Base-by-base conservation (phyloP, 1,139 yeast species). In the Geotrichum candidum region DNA sequence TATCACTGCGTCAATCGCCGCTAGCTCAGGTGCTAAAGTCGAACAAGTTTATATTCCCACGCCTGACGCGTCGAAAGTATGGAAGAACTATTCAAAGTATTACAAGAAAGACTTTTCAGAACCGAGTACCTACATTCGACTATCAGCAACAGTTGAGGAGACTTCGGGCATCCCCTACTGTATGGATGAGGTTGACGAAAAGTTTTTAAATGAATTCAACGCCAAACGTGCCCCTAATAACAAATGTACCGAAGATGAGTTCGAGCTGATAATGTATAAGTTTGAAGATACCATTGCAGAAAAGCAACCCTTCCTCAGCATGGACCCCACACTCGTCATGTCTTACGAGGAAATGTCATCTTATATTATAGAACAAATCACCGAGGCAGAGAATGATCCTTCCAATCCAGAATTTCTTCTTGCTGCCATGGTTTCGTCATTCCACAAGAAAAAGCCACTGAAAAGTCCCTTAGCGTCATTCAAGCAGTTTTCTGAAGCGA, bases 71-170 rank as follows among this genome's bases (percentile, higher is more conserved):
- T 87, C 96, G 0, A 81, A 82, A 69, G 78, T 83, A 41, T 91
- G 97, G 97, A 74, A 78, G 2, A 96, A 90, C 45, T 96, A 90
- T 53, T 71, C 78, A 13, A 82, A 85, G 68, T 90, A 83, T 73
- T 94, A 94, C 73, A 77, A 78, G 48, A 88, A 88, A 59, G 77
- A 79, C 48, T 92, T 88, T 74, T 73, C 75, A 11, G 87, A 86
- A 65, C 97, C 98, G 0, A 85, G 85, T 33, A 80, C 88, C 4
- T 92, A 91, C 73, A 89, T 94, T 63, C 88, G 91, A 68, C 88
- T 89, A 68, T 88, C 96, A 61, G 96, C 97, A 2, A 94, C 97
- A 0, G 96, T 94, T 22, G 99, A 95, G 72, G 98, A 94, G 72
- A 88, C 96, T 29, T 81, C 86, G 25, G 97, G 98, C 1, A 85